phyloP scores from a whole-genome alignment of 2,329 filamentous ascomycete species.

The Cryphonectria japonica region DNA sequence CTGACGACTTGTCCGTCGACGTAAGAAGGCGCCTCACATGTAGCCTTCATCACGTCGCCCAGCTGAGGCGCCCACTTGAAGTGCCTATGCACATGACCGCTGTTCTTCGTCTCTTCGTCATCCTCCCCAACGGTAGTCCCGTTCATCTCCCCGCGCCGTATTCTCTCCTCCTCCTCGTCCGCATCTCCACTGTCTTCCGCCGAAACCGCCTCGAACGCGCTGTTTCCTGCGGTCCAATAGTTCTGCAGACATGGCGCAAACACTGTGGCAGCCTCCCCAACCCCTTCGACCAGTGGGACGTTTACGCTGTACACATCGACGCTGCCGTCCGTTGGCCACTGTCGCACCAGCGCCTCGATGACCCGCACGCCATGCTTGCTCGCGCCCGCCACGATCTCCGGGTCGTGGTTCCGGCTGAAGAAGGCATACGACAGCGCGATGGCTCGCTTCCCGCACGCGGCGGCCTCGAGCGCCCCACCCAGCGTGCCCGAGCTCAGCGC shows the following conservation, averaged over 20 bases:
- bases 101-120: constrained; percentile 38
- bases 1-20: constrained; percentile 94
- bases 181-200: constrained; percentile 66
- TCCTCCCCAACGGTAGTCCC: constrained; percentile 33
- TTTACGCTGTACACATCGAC: constrained; percentile 92
- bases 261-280: constrained; percentile 73
- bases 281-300: constrained; percentile 78
- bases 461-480: constrained; percentile 77
- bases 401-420: constrained; percentile 82
- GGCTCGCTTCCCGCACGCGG: constrained; percentile 68
- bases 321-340: constrained; percentile 69
- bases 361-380: constrained; percentile 74
- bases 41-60: constrained; percentile 82
- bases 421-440: constrained; percentile 92
- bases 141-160: constrained; percentile 64
- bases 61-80: constrained; percentile 96
- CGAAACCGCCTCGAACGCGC: constrained; percentile 83
- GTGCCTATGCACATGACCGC: constrained; percentile 74
- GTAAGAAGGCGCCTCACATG: constrained; percentile 76
- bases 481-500: constrained; percentile 77
- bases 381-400: constrained; percentile 76
- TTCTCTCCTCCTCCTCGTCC: constrained; percentile 72
- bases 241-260: constrained; percentile 91
- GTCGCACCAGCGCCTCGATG: constrained; percentile 75
- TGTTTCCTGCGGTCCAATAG: constrained; percentile 75